These are phyloP conservation scores for Phytophthora litchii DNA, from an alignment of 352 stramenopile genomes.

Conservation along the genomic window DNA sequence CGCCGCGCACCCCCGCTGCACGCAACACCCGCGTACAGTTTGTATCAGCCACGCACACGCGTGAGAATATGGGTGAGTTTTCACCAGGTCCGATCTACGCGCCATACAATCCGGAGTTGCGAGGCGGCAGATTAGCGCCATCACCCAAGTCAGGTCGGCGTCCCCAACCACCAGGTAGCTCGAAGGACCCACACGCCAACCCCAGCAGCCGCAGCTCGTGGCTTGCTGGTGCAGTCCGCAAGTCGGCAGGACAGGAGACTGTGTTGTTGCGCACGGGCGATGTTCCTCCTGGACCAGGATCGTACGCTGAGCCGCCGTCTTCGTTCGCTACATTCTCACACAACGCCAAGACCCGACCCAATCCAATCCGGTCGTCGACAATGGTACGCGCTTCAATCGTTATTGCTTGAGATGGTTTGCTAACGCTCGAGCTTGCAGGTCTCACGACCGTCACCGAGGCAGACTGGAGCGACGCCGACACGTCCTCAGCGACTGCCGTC, in stretches of 20 bases:
- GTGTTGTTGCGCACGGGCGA: slow-evolving; percentile 78
- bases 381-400: slow-evolving; percentile 21
- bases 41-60: slow-evolving; percentile 73
- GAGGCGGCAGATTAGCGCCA: slow-evolving; percentile 67
- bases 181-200: slow-evolving; percentile 76
- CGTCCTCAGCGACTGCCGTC: slow-evolving; percentile 9
- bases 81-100: slow-evolving; percentile 84
- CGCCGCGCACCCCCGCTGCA: slow-evolving; percentile 40
- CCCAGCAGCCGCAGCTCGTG: slow-evolving; percentile 80
- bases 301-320: slow-evolving; percentile 71
- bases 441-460: slow-evolving; percentile 28
- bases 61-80: slow-evolving; percentile 89
- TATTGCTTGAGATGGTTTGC: slow-evolving; percentile 4
- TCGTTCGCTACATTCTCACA: slow-evolving; percentile 79
- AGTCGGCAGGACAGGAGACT: slow-evolving; percentile 72
- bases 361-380: slow-evolving; percentile 12
- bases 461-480: slow-evolving; percentile 18
- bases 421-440: slow-evolving; percentile 27
- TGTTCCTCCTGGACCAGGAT: slow-evolving; percentile 66
- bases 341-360: slow-evolving; percentile 58
- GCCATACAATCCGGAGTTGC: slow-evolving; percentile 70
- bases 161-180: slow-evolving; percentile 46
- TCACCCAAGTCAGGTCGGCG: slow-evolving; percentile 45
- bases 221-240: slow-evolving; percentile 81
- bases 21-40: slow-evolving; percentile 72